Evolutionary conservation across 208 protist species (phyloP).

Genomic region (Trypanosoma lewisi): DNA sequence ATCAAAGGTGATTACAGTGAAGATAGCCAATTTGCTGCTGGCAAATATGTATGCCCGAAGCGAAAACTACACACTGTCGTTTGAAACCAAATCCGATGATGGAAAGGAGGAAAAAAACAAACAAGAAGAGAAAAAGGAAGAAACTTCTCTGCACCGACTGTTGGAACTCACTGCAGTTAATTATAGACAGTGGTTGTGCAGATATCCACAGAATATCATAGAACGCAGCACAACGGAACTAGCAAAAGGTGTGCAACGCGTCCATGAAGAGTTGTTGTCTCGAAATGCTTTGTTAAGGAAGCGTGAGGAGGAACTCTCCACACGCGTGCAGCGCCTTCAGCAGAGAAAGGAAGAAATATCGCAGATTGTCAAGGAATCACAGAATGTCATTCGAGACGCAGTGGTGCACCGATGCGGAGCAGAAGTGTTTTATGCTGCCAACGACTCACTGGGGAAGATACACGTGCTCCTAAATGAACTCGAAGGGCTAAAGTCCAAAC

Average conservation of each 20-base stretch:
- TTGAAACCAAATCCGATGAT: not conserved
- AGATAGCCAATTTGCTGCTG: slow-evolving; percentile 23
- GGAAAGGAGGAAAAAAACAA: not conserved
- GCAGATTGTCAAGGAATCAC: slow-evolving; percentile 24
- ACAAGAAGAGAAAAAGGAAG: not conserved
- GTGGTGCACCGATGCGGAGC: slow-evolving; percentile 62
- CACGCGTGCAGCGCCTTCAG: slow-evolving; percentile 27
- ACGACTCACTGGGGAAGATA: slow-evolving; percentile 64
- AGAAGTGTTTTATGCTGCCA: slow-evolving; percentile 45
- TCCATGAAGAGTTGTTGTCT: slow-evolving; percentile 3
- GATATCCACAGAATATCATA: slow-evolving; percentile 20
- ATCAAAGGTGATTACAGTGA: slow-evolving; percentile 13
- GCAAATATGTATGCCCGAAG: slow-evolving; percentile 18
- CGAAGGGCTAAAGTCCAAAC: slow-evolving; percentile 26
- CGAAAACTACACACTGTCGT: slow-evolving; percentile 18
- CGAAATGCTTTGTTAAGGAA: slow-evolving; percentile 28
- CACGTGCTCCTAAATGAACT: slow-evolving; percentile 53
- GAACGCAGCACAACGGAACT: slow-evolving; percentile 21
- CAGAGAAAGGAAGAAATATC: slow-evolving; percentile 20
- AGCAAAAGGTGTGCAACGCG: slow-evolving; percentile 11
- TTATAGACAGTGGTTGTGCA: slow-evolving; percentile 35
- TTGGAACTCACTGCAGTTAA: slow-evolving; percentile 30
- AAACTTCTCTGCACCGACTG: slow-evolving; percentile 10
- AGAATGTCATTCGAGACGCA: slow-evolving; percentile 52
- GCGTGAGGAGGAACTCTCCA: slow-evolving; percentile 30